phyloP scores from a whole-genome alignment of 1,139 yeast genomes.

The Wickerhamomyces sp. region DNA sequence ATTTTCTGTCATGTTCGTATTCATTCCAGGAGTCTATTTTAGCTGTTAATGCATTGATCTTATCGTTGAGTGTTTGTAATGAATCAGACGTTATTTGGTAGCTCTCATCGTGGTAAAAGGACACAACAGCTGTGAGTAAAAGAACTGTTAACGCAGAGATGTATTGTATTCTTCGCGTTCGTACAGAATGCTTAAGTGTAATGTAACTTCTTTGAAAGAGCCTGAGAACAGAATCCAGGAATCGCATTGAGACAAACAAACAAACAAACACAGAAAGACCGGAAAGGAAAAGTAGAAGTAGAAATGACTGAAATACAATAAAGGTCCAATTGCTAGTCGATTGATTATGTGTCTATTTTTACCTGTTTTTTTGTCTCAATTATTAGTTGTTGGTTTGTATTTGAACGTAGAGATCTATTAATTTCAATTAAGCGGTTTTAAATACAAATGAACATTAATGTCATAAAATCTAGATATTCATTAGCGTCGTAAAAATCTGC shows the following conservation, averaged over 20 bases:
- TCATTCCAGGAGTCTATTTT: constrained; percentile 4
- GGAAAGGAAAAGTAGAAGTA: too few species aligned
- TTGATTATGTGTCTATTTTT: too few species aligned
- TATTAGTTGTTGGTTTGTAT: too few species aligned
- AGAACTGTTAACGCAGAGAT: background rate
- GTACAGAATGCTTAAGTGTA: background rate
- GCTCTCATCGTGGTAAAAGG: constrained; percentile 5
- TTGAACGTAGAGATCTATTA: too few species aligned
- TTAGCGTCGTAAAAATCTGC: background rate
- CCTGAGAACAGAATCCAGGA: background rate
- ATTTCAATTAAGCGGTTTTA: too few species aligned
- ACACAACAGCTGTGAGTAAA: background rate
- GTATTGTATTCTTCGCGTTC: background rate
- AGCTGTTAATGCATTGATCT: constrained; percentile 1
- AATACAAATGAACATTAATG: too few species aligned
- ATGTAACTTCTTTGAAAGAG: background rate
- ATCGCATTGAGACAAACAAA: too few species aligned
- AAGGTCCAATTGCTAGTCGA: too few species aligned
- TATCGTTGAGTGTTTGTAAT: constrained; percentile 2
- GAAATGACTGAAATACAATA: too few species aligned
- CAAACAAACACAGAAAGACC: too few species aligned
- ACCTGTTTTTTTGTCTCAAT: too few species aligned
- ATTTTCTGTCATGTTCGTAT: background rate
- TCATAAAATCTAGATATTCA: too few species aligned
- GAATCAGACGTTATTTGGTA: constrained; percentile 2